Base-by-base conservation (phyloP, 2,329 filamentous ascomycete genomes). In the Monilinia polystroma region DNA sequence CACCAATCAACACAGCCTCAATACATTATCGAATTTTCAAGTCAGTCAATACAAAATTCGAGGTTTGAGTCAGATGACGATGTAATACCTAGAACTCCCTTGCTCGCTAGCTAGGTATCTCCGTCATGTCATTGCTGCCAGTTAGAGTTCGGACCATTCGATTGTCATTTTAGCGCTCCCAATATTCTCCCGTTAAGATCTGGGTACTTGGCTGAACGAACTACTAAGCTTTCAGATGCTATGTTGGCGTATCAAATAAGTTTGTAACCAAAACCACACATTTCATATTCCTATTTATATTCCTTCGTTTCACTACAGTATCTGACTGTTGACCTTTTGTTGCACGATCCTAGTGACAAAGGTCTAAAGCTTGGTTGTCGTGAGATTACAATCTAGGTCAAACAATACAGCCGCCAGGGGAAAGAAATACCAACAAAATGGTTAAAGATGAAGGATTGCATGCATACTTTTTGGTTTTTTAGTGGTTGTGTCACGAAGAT, bases 361-460 rank as follows among this genome's bases (percentile, higher is more conserved):
- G 20, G 45, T 60, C 45, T 38, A 62, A 62, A 38, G 45, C 29
- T 26, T 62, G 32, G 29, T 26, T 38, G 29, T 51, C 45, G 29
- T 51, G 5, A 35, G 32, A 35, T 35, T 35, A 51, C 45, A 26
- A 62, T 62, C 45, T 62, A 23, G 29, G 8, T 62, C n/a, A 7
- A 23, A 51, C 58, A 62, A 10, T 57, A 29, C 63, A 51, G 26
- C 52, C 32, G 52, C 63, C 52, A 64, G 63, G 54, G 53, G 52
- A 16, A 51, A 14, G 20, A 11, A 23, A 51, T 51, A 51, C 58
- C 45, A 62, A 51, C 45, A 62, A 20, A 45, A 62, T 62, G 58
- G 58, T 51, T 62, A 51, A 52, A 12, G 58, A 62, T 62, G 32
- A 51, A 62, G 45, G 26, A 38, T 64, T 58, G 26, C 63, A 47